Evolutionary conservation across 768 basidiomycete species (phyloP).

Genomic region (Ramaria sp.): DNA sequence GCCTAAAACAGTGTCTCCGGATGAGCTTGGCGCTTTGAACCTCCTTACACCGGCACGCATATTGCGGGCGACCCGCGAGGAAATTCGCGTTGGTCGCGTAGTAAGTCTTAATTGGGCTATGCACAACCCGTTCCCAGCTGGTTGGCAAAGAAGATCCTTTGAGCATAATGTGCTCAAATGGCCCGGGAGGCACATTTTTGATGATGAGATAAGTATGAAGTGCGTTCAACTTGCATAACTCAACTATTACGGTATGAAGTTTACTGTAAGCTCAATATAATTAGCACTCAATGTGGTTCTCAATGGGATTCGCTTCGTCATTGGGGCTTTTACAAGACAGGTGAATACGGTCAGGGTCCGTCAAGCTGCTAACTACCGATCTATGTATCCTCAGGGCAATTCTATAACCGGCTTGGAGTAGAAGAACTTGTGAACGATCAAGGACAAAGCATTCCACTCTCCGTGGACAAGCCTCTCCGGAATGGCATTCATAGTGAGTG

Average conservation of each 20-base stretch:
- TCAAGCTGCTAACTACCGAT: neutral
- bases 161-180: neutral
- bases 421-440: neutral
- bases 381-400: neutral
- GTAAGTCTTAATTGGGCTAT: constrained; percentile 6
- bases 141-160: neutral
- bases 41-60: constrained; percentile 10
- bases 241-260: too few relatives aligned
- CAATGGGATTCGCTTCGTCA: constrained; percentile 10
- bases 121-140: neutral
- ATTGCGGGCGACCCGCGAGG: constrained; percentile 1
- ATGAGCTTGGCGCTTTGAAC: constrained; percentile 11
- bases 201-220: constrained; percentile 2
- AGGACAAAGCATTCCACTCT: neutral
- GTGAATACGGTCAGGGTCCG: neutral
- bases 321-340: constrained; percentile 3
- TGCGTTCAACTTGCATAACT: neutral
- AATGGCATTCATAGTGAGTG: constrained; percentile 1
- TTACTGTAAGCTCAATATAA: too few relatives aligned
- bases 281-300: constrained; percentile 8
- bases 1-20: neutral
- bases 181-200: neutral
- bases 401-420: neutral
- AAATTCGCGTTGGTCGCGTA: neutral
- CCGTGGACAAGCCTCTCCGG: constrained; percentile 1